Evolutionary conservation across 352 stramenopile species (phyloP), one percentile per base, ranked within the genome.

Genomic region (Phytopythium boreale): DNA sequence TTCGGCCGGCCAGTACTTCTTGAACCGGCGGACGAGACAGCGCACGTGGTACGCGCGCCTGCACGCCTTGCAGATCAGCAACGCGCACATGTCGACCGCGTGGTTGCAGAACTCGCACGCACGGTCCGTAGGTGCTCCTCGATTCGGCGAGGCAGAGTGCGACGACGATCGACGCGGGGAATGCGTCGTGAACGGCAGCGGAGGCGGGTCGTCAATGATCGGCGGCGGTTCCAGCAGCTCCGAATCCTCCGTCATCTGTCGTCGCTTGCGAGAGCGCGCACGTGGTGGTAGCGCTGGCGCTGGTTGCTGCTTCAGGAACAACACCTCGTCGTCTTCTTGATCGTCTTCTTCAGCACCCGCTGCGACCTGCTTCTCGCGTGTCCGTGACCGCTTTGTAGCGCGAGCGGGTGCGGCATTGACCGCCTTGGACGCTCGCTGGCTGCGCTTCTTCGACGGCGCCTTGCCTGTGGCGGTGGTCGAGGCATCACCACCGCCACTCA

Each of bases 21-120:
- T 69, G 41, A 84, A 84, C 20, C 66, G 58, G 19, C 68, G 46
- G 49, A 77, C 43, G 20, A 84, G 66, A 49, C 78, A 87, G 49
- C 77, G 62, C 10, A 75, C 58, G 56, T 87, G 78, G 51, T 87
- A 87, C 53, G 66, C 64, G 8, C 78, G 78, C 29, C 64, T 61
- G 37, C 78, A 87, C 2, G 57, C 49, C 2, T 57, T 63, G 68
- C 78, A 87, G 68, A 75, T 56, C 69, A 83, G 65, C 36, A 76
- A 39, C 24, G 67, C 63, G 56, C 74, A 80, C 44, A 80, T 61
- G 34, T 81, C 75, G 8, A 62, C 57, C 9, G 55, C 31, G 36
- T 72, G 72, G 19, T 61, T 72, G 63, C 78, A 87, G 41, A 83
- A 84, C 22, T 83, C 76, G n/a, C 78, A 87, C 36, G 15, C 19